Conservation (phyloP, 148 eudicot species). For the Rhododendron williamsianum region DNA sequence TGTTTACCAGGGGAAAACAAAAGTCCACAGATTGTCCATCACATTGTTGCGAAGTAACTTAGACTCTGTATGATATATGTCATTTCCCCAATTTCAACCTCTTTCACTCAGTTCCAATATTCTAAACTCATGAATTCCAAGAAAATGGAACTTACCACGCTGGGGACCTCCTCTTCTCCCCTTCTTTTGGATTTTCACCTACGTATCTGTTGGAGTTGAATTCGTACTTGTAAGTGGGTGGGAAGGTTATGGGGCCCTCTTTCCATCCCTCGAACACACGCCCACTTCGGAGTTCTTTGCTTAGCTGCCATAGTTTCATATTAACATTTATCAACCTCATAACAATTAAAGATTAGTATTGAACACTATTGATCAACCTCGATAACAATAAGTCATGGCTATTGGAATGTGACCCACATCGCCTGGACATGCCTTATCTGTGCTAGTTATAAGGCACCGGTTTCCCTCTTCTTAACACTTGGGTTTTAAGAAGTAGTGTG, state of each 20-base stretch:
- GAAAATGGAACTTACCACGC: conserved; percentile 64
- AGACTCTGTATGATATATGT: not conserved
- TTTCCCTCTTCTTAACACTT: no score
- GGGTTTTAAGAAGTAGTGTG: no score
- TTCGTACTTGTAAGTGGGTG: conserved; percentile 92
- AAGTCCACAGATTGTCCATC: not conserved
- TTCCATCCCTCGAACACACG: conserved; percentile 70
- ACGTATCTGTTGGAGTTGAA: conserved; percentile 71
- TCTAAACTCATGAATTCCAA: not conserved
- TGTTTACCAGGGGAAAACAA: not conserved
- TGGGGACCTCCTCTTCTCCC: conserved; percentile 88
- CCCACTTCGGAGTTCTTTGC: conserved; percentile 61
- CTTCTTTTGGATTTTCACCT: conserved; percentile 78
- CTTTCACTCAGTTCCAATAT: not conserved
- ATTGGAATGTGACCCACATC: no score
- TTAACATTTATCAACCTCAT: not conserved
- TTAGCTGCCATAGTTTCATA: conserved; percentile 39
- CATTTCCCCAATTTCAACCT: not conserved
- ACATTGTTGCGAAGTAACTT: not conserved
- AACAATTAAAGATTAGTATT: not conserved
- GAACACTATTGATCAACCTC: not conserved
- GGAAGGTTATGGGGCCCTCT: conserved; percentile 70
- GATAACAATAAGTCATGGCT: not conserved
- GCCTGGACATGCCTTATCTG: no score
- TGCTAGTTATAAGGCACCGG: no score